Conservation (phyloP, 805 yeast species). For the Candida pseudofarinosa region DNA sequence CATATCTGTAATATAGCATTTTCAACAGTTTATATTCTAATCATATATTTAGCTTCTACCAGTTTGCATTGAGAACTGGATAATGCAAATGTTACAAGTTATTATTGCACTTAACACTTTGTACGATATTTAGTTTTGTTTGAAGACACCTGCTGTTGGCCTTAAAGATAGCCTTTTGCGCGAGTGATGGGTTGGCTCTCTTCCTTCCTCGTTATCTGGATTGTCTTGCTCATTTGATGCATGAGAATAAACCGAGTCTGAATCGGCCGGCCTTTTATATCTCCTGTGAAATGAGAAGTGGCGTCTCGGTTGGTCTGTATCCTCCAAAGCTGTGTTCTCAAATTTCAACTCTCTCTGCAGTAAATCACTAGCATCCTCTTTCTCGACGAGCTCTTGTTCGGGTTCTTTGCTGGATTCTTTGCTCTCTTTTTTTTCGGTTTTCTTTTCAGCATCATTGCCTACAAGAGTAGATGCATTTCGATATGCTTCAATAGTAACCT, state of each 20-base stretch:
- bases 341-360: neutral
- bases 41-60: slow-evolving; percentile 1
- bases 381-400: neutral
- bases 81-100: neutral
- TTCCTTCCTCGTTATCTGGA: neutral
- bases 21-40: slow-evolving; percentile 2
- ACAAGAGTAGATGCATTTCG: neutral
- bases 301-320: neutral
- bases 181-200: neutral
- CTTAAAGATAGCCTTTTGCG: neutral
- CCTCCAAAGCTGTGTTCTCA: neutral
- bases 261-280: neutral
- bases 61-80: neutral
- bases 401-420: neutral
- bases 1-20: slow-evolving; percentile 3
- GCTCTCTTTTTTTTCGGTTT: neutral
- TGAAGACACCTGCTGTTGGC: neutral
- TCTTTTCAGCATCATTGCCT: neutral
- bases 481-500: neutral
- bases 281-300: slow-evolving; percentile 4
- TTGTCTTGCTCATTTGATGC: slow-evolving; percentile 1
- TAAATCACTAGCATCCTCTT: neutral
- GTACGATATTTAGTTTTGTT: neutral
- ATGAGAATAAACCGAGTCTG: neutral
- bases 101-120: neutral